phyloP scores from a whole-genome alignment of 2,329 filamentous ascomycete genomes.

The Phoma sp. region DNA sequence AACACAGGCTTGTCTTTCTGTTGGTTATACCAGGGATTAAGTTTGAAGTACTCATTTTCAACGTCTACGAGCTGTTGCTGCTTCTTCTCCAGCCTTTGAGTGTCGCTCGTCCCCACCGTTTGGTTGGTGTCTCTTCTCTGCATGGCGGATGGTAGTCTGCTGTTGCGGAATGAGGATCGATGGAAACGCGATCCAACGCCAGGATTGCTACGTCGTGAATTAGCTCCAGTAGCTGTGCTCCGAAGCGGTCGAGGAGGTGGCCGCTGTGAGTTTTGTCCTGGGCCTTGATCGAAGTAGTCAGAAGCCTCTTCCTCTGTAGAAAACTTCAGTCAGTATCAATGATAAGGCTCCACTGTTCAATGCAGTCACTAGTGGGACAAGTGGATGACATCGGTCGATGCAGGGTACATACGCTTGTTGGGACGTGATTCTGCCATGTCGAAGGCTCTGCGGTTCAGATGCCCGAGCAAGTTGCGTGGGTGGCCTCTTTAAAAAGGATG shows the following conservation, averaged over 20 bases:
- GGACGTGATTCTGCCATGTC: conserved; percentile 16
- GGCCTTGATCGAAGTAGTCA: conserved; percentile 12
- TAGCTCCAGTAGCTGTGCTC: conserved; percentile 17
- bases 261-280: not conserved
- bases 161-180: conserved; percentile 12
- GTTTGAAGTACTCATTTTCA: conserved; percentile 59
- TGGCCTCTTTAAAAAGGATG: conserved; percentile 4
- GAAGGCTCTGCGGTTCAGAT: conserved; percentile 6
- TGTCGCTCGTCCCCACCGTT: conserved; percentile 16
- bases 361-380: not conserved
- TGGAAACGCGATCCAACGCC: conserved; percentile 8
- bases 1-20: conserved; percentile 60
- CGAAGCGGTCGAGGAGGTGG: conserved; percentile 1
- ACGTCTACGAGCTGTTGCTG: conserved; percentile 44
- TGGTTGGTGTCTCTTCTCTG: conserved; percentile 22
- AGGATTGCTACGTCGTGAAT: conserved; percentile 20
- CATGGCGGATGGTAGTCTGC: conserved; percentile 17
- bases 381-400: not conserved
- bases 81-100: conserved; percentile 34
- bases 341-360: conserved; percentile 2
- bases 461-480: not conserved
- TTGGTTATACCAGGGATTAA: conserved; percentile 63
- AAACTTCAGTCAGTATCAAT: not conserved
- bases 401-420: conserved; percentile 7
- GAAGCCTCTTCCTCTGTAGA: conserved; percentile 4